Evolutionary conservation across 345 rosid species (phyloP), one percentile per base, ranked within the genome.

Genomic region (Gossypium ekmanianum): DNA sequence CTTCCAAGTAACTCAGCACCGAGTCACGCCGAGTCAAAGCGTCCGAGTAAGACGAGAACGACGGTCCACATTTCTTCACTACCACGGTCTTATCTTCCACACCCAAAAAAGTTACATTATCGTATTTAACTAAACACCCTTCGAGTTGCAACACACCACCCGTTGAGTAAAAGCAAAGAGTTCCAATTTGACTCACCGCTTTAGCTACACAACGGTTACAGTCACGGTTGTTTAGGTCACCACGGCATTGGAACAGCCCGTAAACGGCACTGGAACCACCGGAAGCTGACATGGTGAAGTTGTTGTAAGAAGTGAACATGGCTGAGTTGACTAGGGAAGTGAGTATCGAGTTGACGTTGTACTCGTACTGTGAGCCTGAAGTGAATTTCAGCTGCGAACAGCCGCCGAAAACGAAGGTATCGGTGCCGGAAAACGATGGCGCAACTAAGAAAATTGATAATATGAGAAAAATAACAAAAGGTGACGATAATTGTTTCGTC

Each of bases 211-310:
- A 95, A 41, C 89, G 84, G 47, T 88, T 82, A 75, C 99, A 95
- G 76, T 83, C 85, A 4, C 78, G 80, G 75, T 75, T 69, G 79
- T 70, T 83, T 58, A 93, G 92, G 92, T 95, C 98, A 0, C 91
- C 97, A 0, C 94, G 93, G 79, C 99, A 95, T 81, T 95, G 99
- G 83, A 76, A 95, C 11, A 93, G 82, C 13, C 97, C 97, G 78
- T 84, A 88, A 41, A 91, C 77, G 47, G 87, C 58, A 71, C 68
- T 56, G 24, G 88, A 76, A 45, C 86, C 70, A 24, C 61, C 61
- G 27, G 10, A 9, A 3, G 29, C 63, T 4, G 83, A 80, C 73
- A 85, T 79, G 65, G 94, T 88, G 78, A 82, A 81, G 88, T 87
- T 85, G 79, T 78, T 84, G 87, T 86, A 93, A 79, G 83, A 75